Evolutionary conservation across 495 filamentous ascomycete genomes (phyloP), one percentile per base, ranked within the genome.

Genomic region (Penicillium samsonianum): DNA sequence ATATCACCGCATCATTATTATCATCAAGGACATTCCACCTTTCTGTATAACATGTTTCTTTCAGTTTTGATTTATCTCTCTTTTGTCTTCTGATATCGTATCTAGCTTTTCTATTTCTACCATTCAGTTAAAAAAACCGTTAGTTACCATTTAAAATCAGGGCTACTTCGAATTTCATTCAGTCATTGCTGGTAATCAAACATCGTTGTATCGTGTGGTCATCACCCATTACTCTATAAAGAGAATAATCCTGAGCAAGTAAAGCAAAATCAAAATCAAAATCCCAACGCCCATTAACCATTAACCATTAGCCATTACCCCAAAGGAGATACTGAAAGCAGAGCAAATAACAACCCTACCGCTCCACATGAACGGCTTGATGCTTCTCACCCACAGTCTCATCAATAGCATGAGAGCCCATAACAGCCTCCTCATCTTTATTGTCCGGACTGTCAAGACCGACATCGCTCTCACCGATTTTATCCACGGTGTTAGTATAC

Each of bases 401-500:
- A 37, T 35, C 17, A 11, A 35, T 25, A n/a, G 35, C 53, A 17
- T 28, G 48, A 30, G 54, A 48, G 20, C 11, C 60, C 30, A 69
- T 50, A 20, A 64, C 67, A 26, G 62, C 64, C 54, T 73, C 69
- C 19, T 67, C 60, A 54, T 69, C 70, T 38, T 71, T 67, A 5
- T 12, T 12, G 20, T 20, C 46, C n/a, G 38, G 35, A 20, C 55
- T 46, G 58, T 61, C 64, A 12, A 86, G 50, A 1, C 85, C 85
- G 57, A 87, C 67, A 6, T 78, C 74, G 16, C 81, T 75, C 26
- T 71, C 77, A 3, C 77, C 76, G 53, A 88, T 82, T 35, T 80
- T 81, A 67, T 88, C 87, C 1, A 82, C 84, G 1, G 80, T 79
- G 44, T 80, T 70, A 19, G 79, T 70, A 60, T 89, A 89, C 11